A percentile compares a stretch with the other conserved stretches of the same genome.
Conservation (phyloP, 805 yeast genomes). For the Maudiozyma turicensis region DNA sequence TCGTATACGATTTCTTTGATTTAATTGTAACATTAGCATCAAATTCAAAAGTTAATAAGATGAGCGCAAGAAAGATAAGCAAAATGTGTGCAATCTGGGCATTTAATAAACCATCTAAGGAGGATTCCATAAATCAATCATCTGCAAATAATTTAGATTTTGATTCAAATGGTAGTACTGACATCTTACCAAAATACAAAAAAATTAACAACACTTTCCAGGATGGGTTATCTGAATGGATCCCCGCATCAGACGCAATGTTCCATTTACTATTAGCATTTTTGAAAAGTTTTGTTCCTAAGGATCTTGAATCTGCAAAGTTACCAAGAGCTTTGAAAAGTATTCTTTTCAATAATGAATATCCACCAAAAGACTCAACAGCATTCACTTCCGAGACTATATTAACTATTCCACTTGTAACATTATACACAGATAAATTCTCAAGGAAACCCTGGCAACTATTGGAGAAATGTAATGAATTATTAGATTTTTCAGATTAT, state of each 20-base stretch:
- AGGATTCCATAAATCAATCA: neutral
- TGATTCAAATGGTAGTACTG: slow-evolving; percentile 3
- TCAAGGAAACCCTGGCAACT: slow-evolving; percentile 48
- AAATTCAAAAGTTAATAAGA: slow-evolving; percentile 64
- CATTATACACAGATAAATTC: slow-evolving; percentile 38
- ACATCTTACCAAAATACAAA: slow-evolving; percentile 5
- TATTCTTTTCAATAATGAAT: slow-evolving; percentile 51
- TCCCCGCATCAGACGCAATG: slow-evolving; percentile 75
- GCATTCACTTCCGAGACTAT: slow-evolving; percentile 32
- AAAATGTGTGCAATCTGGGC: slow-evolving; percentile 89
- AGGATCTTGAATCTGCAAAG: slow-evolving; percentile 40
- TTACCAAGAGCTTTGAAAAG: slow-evolving; percentile 61
- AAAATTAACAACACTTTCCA: slow-evolving; percentile 36
- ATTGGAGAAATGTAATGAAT: slow-evolving; percentile 45
- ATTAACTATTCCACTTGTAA: slow-evolving; percentile 53
- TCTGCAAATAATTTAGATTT: slow-evolving; percentile 23
- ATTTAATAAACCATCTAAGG: slow-evolving; percentile 34
- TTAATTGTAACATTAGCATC: slow-evolving; percentile 67
- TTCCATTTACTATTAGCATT: slow-evolving; percentile 73
- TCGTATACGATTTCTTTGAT: slow-evolving; percentile 81
- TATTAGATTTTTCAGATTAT: slow-evolving; percentile 60
- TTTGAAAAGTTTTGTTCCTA: slow-evolving; percentile 66
- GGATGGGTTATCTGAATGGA: slow-evolving; percentile 69
- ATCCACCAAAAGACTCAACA: slow-evolving; percentile 57
- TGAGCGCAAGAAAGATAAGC: slow-evolving; percentile 72